Evolutionary conservation across 2,329 filamentous ascomycete species (phyloP), one percentile per base, ranked within the genome.

Genomic region (Phaeoacremonium minimum): DNA sequence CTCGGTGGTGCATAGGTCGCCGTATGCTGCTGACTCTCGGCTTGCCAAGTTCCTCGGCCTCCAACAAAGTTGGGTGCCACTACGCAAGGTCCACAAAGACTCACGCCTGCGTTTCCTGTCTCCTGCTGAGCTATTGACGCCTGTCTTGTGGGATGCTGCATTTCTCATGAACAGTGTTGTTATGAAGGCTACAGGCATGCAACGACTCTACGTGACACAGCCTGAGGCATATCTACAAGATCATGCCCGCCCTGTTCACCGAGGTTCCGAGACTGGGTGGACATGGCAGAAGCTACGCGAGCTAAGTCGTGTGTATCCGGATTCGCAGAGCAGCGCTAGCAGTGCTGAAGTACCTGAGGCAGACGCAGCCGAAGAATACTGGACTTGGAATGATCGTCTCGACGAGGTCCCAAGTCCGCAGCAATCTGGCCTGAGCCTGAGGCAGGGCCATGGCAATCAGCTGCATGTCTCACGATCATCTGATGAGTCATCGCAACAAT

Each of bases 11-110:
- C 53, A 57, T n/a, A 48, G 52, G 7, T 54, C 53, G 4, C 50
- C 49, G 8, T 40, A 42, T 7, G 38, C 35, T 19, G 45, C 56
- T 5, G 61, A 63, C 31, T 49, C 50, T n/a, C 57, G 56, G 30
- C 51, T 63, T 9, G 48, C 60, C 5, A 64, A 64, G 28, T 79
- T 73, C 35, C 63, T 81, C 15, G 85, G 80, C 6, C 66, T 90
- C 14, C 71, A 75, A 36, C 80, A 83, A 30, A 60, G 75, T 0
- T 87, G 85, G 73, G 73, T 90, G n/a, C 86, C 86, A 5, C 65
- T 91, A 14, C 77, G 85, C 34, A 90, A 90, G 55, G 65, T 87
- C 4, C 77, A 85, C 52, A 87, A 84, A 51, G 83, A 87, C 39
- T 81, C 82, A 0, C 75, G 79, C 17, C 69, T 91, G 6, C 77